These are phyloP conservation scores for Lactifluus pinguis DNA, from an alignment of 768 basidiomycete genomes.

Conservation along the genomic window DNA sequence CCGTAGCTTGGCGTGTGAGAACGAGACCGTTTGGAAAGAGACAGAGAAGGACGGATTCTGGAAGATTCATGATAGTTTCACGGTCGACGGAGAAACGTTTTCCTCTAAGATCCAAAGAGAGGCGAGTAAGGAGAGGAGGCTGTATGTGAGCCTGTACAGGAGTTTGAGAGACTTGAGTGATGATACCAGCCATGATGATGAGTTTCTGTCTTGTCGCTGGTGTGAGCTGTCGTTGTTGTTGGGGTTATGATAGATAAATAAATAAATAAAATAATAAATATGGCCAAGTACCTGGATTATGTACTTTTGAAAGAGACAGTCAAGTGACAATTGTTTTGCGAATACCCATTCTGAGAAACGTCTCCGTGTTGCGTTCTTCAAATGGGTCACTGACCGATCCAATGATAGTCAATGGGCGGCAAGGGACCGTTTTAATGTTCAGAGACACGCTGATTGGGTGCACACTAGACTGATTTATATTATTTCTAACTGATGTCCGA, in stretches of 20 bases:
- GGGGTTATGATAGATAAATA: neutral
- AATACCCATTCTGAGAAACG: slow-evolving; percentile 11
- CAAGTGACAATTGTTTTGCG: slow-evolving; percentile 12
- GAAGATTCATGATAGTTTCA: slow-evolving; percentile 96
- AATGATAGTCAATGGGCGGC: slow-evolving; percentile 15
- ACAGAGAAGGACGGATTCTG: slow-evolving; percentile 93
- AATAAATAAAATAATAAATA: neutral
- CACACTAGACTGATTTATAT: slow-evolving; percentile 12
- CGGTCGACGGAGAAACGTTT: slow-evolving; percentile 89
- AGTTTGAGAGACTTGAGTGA: slow-evolving; percentile 49
- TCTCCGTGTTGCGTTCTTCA: slow-evolving; percentile 10
- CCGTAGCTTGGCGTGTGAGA: slow-evolving; percentile 77
- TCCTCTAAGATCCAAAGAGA: slow-evolving; percentile 89
- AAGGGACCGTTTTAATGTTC: slow-evolving; percentile 13
- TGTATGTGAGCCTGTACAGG: slow-evolving; percentile 65
- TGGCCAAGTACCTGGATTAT: neutral
- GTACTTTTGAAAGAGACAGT: neutral
- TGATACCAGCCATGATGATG: slow-evolving; percentile 32
- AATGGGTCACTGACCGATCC: slow-evolving; percentile 16
- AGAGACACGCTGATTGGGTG: slow-evolving; percentile 12
- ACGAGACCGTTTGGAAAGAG: slow-evolving; percentile 97
- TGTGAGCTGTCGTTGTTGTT: neutral
- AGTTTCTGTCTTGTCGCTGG: neutral
- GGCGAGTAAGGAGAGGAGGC: slow-evolving; percentile 79
- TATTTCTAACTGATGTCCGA: slow-evolving; percentile 8